Base-by-base conservation (phyloP, 1,284 basidiomycete species). In the Sporisorium graminicola region DNA sequence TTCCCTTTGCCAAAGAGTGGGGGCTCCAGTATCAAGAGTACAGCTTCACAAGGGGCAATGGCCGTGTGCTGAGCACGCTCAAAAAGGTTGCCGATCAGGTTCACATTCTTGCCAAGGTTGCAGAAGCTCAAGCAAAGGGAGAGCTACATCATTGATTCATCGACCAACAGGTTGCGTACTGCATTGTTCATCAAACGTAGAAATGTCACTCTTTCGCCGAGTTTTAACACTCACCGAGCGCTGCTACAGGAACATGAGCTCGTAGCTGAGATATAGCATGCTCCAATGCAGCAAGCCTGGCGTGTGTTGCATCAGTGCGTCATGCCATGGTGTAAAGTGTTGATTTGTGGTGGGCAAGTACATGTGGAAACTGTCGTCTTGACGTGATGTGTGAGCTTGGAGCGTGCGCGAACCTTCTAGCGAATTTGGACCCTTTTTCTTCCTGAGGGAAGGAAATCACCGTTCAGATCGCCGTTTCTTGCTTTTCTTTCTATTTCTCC, bases 1-100 rank as follows among this genome's bases (percentile, higher is more conserved):
- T 94, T 84, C 90, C 92, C 69, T 98, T 92, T 80, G 93, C 94
- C 22, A 73, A 78, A 29, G 49, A 69, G 57, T 81, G 78, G 75
- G 84, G 81, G 9, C 72, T 84, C 20, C 89, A 90, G 53, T 98
- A 96, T 82, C 92, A 92, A 49, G 95, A 97, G 86, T 95, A 96
- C 87, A 91, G 91, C 6, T 99, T 95, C 83, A 86, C 93, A 0
- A 87, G 92, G 58, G 96, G 95, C 42, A 96, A 95, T 81, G 87
- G 87, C 58, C 90, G 93, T 68, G 93, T 96, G 3, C 78, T 92
- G 16, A 89, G 89, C n/a, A 91, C 93, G 9, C 87, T 96, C 58
- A 89, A 88, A 81, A 88, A 90, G 54, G 94, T 96, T 12, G 94
- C 93, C 5, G 90, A 94, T 63, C 94, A 96, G 86, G 90, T 93